A percentile compares a stretch with the other conserved stretches of the same genome.
phyloP scores from a whole-genome alignment of 1,284 basidiomycete genomes.

The Pseudozyma tsukubaensis region DNA sequence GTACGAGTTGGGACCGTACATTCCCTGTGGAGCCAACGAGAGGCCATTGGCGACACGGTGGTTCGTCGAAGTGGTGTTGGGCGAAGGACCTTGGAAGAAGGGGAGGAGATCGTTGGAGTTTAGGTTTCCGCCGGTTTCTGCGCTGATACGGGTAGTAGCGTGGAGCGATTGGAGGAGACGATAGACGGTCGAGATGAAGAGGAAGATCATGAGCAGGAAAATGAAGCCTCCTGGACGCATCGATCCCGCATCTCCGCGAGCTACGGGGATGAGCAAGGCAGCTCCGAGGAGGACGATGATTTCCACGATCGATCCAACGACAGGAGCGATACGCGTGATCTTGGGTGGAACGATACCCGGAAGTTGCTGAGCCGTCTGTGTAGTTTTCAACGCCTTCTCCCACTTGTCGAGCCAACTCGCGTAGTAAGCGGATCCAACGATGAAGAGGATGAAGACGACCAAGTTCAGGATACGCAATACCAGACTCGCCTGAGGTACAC shows the following conservation, averaged over 20 bases:
- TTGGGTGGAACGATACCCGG: conserved; percentile 34
- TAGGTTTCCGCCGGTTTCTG: conserved; percentile 29
- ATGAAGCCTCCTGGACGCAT: conserved; percentile 50
- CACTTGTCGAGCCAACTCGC: conserved; percentile 43
- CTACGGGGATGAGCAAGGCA: conserved; percentile 49
- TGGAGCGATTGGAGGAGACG: conserved; percentile 46
- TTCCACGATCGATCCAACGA: conserved; percentile 36
- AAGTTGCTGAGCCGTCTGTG: conserved; percentile 38
- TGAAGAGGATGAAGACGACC: conserved; percentile 52
- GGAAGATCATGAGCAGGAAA: conserved; percentile 46
- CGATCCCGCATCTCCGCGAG: conserved; percentile 38
- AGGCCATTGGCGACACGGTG: conserved; percentile 32
- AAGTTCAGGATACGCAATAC: conserved; percentile 52
- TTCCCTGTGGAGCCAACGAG: conserved; percentile 46
- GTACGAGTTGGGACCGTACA: conserved; percentile 47
- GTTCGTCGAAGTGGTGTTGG: conserved; percentile 25
- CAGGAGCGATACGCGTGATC: conserved; percentile 42
- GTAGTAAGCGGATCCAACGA: conserved; percentile 42
- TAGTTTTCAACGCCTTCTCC: conserved; percentile 42
- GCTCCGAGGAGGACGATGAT: conserved; percentile 51
- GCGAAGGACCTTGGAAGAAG: conserved; percentile 43
- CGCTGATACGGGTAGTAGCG: conserved; percentile 37
- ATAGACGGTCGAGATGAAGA: conserved; percentile 47
- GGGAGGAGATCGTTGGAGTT: conserved; percentile 37
- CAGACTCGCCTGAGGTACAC: conserved; percentile 41